phyloP scores from a whole-genome alignment of 257 asterid species.

The Petunia secreta region DNA sequence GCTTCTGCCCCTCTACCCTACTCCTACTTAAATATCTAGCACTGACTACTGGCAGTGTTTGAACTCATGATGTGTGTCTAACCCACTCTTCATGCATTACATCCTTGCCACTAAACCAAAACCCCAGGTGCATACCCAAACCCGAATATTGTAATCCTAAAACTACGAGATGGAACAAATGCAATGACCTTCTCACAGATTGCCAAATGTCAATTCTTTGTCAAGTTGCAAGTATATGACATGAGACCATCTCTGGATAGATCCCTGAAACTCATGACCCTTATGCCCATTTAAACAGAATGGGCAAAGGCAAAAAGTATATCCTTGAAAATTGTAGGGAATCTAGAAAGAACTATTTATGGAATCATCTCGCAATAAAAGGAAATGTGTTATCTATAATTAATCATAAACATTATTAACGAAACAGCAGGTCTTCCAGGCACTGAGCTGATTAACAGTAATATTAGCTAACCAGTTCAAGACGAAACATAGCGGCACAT shows the following conservation, averaged over 20 bases:
- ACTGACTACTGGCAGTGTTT: background rate
- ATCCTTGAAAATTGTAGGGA: background rate
- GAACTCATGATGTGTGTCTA: background rate
- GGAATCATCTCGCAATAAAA: slow-evolving; percentile 5
- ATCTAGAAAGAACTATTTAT: background rate
- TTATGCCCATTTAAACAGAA: background rate
- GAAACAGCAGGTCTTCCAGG: slow-evolving; percentile 6
- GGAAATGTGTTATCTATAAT: background rate
- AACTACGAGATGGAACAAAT: background rate
- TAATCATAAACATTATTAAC: background rate
- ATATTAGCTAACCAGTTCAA: background rate
- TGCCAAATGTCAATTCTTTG: background rate
- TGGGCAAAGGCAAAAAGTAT: background rate
- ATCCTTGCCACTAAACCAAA: background rate
- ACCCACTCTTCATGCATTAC: background rate
- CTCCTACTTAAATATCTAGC: background rate
- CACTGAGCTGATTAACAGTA: background rate
- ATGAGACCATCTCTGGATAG: background rate
- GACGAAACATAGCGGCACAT: slow-evolving; percentile 2
- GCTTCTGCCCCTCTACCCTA: too few relatives aligned
- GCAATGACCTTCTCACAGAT: background rate
- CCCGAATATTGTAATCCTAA: background rate
- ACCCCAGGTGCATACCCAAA: background rate
- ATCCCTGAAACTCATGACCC: slow-evolving; percentile 9
- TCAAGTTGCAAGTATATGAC: background rate